These are phyloP conservation scores for Diplotaxis tenuifolia DNA, from an alignment of 345 rosid species.

Conservation along the genomic window DNA sequence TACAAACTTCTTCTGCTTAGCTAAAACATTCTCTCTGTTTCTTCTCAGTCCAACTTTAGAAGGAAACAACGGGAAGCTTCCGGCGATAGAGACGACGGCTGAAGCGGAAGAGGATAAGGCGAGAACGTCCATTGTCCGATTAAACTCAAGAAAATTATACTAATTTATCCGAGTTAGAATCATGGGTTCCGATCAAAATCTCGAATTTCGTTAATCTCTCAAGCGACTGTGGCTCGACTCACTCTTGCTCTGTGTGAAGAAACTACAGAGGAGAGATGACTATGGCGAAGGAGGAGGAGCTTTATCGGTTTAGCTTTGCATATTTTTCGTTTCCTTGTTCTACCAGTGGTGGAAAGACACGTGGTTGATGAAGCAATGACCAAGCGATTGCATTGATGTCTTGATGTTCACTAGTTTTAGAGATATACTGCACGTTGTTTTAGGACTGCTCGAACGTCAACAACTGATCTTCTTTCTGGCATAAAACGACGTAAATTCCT, in stretches of 20 bases:
- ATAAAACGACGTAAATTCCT: conserved; percentile 9
- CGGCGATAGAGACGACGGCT: conserved; percentile 27
- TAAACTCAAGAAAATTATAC: not conserved
- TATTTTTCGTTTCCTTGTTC: conserved; percentile 12
- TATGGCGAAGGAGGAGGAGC: conserved; percentile 31
- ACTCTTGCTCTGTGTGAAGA: conserved; percentile 7
- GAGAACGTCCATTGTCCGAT: conserved; percentile 54
- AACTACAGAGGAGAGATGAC: conserved; percentile 11
- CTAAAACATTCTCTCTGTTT: conserved; percentile 14
- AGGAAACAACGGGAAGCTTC: conserved; percentile 25
- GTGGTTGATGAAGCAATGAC: conserved; percentile 25
- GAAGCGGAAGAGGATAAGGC: conserved; percentile 44
- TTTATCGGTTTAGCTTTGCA: conserved; percentile 38
- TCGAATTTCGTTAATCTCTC: not conserved
- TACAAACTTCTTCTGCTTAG: conserved; percentile 36
- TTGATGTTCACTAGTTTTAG: not conserved
- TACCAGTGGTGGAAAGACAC: conserved; percentile 26
- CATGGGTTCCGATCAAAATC: conserved; percentile 33
- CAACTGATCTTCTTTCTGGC: not conserved
- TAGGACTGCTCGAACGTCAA: not conserved
- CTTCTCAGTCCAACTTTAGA: conserved; percentile 25
- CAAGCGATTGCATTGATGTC: not conserved
- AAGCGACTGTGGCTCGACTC: not conserved
- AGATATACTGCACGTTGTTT: conserved; percentile 7
- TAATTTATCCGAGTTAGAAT: not conserved